phyloP scores from a whole-genome alignment of 148 eudicot species.

The Rheum nobile region DNA sequence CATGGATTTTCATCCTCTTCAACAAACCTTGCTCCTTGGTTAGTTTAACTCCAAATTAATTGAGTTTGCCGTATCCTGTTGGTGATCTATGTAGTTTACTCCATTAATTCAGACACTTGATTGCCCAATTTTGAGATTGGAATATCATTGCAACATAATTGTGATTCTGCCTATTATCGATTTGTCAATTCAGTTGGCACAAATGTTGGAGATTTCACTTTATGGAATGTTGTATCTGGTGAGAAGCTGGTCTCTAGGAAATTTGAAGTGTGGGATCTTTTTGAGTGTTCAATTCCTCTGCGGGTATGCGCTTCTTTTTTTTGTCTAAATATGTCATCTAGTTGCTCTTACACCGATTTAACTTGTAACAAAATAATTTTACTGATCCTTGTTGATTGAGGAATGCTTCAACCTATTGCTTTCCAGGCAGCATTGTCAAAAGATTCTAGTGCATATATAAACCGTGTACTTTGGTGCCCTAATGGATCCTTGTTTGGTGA shows the following conservation, averaged over 20 bases:
- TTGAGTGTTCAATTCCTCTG: conserved; percentile 8
- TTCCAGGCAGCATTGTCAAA: conserved; percentile 56
- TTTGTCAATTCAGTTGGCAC: conserved; percentile 18
- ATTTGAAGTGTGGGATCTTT: conserved; percentile 10
- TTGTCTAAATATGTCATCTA: background rate
- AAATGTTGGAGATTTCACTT: background rate
- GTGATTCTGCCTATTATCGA: background rate
- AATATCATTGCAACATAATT: background rate
- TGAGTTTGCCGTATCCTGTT: background rate
- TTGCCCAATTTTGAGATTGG: background rate
- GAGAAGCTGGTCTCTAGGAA: conserved; percentile 8
- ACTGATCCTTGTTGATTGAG: background rate
- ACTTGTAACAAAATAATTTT: background rate
- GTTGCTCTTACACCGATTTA: background rate
- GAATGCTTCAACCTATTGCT: background rate
- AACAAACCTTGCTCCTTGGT: conserved; percentile 72
- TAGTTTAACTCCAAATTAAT: background rate
- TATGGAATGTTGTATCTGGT: conserved; percentile 13
- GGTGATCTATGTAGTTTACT: background rate
- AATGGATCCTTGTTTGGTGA: conserved; percentile 82
- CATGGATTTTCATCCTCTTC: conserved; percentile 84
- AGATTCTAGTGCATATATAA: conserved; percentile 64
- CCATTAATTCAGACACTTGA: background rate
- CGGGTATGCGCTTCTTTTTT: conserved; percentile 4
- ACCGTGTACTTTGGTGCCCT: conserved; percentile 86